phyloP scores from a whole-genome alignment of 2,329 filamentous ascomycete genomes.

The Biscogniauxia mediterranea region DNA sequence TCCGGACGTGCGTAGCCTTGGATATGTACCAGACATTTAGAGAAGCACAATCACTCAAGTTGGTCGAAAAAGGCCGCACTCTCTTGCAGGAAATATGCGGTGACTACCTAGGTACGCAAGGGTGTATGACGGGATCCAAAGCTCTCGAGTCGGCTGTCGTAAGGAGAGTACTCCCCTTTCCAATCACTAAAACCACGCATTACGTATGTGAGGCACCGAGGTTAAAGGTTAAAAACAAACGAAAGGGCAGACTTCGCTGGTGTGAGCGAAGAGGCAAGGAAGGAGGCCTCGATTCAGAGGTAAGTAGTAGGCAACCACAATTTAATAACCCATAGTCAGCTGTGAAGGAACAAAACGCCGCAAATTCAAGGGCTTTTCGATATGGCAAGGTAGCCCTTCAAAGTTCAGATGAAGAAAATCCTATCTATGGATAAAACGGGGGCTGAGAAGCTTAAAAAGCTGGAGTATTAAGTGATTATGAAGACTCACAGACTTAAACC shows the following conservation, averaged over 20 bases:
- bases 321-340: background rate
- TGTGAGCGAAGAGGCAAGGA: background rate
- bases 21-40: no score
- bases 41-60: no score
- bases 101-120: no score
- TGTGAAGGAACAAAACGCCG: background rate
- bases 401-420: background rate
- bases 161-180: background rate
- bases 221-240: background rate
- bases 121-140: no score
- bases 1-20: no score
- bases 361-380: background rate
- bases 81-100: no score
- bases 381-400: background rate
- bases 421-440: no score
- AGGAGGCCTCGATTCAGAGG: background rate
- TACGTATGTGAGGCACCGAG: background rate
- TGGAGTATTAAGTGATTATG: background rate
- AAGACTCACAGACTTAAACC: background rate
- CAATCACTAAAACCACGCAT: background rate
- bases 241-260: background rate
- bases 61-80: no score
- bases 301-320: background rate
- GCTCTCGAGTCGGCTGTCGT: no score
- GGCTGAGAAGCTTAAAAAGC: background rate